Evolutionary conservation across 2,329 filamentous ascomycete genomes (phyloP), one percentile per base, ranked within the genome.

Genomic region (Aspergillus pseudoviridinutans): DNA sequence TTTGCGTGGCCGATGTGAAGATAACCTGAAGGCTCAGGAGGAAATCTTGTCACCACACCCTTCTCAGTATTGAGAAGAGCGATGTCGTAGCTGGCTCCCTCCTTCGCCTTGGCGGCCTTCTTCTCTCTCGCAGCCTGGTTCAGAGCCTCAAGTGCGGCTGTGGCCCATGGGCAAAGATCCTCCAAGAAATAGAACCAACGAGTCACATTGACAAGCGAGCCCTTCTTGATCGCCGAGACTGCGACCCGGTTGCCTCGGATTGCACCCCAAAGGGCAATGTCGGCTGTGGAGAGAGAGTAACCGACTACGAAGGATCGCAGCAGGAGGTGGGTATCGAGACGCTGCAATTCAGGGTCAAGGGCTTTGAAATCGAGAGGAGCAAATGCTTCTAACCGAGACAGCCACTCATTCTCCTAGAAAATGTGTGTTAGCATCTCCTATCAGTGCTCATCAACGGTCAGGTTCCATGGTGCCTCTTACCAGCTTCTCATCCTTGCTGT

Each of bases 1-100:
- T 97, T 97, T 66, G 92, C 91, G 79, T 97, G 93, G 54, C 93
- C 93, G 63, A 97, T 96, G 78, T 97, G 93, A 49, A 97, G 85
- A 73, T 96, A 96, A 60, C 92, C 92, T 81, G 91, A 96, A 62
- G 93, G 93, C 86, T 97, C 93, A 3, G 93, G 93, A 17, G 93
- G 87, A 78, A 97, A 97, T 67, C 92, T 84, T 24, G 91, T 96
- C 22, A 97, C 90, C 57, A 97, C 92, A 3, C 91, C 92, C 72
- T 93, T 87, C 41, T 93, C 90, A 8, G 89, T 88, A 72, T 95
- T 90, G 68, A 89, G 86, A 41, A 97, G 82, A 2, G 87, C 89
- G 73, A 97, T 90, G 71, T 95, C 92, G 77, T 94, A 97, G 80
- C 87, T 96, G 58, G 85, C 91, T 62, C 91, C 91, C 53, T 89